Base-by-base conservation (phyloP, 2,329 filamentous ascomycete genomes). In the Metarhizium guizhouense region DNA sequence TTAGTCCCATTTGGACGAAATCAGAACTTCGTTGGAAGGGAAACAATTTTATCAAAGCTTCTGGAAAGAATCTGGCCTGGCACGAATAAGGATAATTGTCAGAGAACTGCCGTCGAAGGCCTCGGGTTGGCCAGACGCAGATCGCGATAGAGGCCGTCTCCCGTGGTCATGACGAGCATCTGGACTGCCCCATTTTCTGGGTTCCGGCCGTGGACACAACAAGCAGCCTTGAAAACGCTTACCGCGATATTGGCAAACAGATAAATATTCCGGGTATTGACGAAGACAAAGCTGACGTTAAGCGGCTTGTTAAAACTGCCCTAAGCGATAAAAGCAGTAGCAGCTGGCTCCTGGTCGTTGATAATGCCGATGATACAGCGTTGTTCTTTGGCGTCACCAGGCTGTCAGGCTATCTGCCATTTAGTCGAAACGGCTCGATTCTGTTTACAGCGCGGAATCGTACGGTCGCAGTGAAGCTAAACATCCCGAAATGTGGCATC, bases 271-370 rank as follows among this genome's bases (percentile, higher is more conserved):
- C 61, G 2, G 66, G 65, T 5, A 63, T 68, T 4, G 60, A 72
- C 4, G 58, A 73, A n/a, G 58, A 65, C 1, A 64, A 69, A 4
- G 64, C 62, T 0, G 68, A 76, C 54, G 53, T 72, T 2, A 73
- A 68, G 45, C 29, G 40, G 11, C 63, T 74, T 2, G 68, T 77
- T 4, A 71, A 71, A 42, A 47, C 43, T 4, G 60, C 59, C 11
- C 57, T 77, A 2, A 68, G 64, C 40, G 53, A 58, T 5, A 60
- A 64, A n/a, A 56, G 40, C n/a, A 56, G 49, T 1, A 63, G 66
- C 1, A 56, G 57, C 1, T 77, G 73, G 75, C 62, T 78, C 1
- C 55, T 77, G 45, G 62, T 78, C 43, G 52, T 77, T n/a, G 74
- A 78, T 54, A 77, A 76, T 52, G 72, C 70, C 13, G 72, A 77